Conservation (phyloP, 2,329 filamentous ascomycete genomes). For the Lecanosticta acicola region DNA sequence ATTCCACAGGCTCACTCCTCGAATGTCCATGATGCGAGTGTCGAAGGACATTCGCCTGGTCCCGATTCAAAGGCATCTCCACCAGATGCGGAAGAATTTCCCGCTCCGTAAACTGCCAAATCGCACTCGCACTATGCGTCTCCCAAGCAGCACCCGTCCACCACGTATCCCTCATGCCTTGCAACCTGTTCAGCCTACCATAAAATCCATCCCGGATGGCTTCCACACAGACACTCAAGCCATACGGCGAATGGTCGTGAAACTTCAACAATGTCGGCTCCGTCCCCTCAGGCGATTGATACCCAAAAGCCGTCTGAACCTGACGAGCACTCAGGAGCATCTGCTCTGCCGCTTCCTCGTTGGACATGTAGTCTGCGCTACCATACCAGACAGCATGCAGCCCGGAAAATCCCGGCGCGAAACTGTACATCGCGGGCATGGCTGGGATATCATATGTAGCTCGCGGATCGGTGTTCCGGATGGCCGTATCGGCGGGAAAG, state of each 20-base stretch:
- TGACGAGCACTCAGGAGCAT: constrained; percentile 10
- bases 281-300: not conserved
- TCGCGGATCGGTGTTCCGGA: constrained; percentile 15
- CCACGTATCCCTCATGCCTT: constrained; percentile 25
- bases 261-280: constrained; percentile 21
- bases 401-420: constrained; percentile 9
- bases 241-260: constrained; percentile 27
- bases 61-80: too few relatives aligned
- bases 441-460: constrained; percentile 16
- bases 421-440: constrained; percentile 14
- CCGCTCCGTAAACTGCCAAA: constrained; percentile 31
- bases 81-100: constrained; percentile 8
- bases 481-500: constrained; percentile 15
- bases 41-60: too few relatives aligned
- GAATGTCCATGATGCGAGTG: too few relatives aligned
- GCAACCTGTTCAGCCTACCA: constrained; percentile 21
- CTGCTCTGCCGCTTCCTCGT: constrained; percentile 11
- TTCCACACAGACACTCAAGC: constrained; percentile 21
- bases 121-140: constrained; percentile 27
- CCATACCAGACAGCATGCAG: constrained; percentile 11
- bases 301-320: constrained; percentile 3
- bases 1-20: too few relatives aligned
- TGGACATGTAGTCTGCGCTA: constrained; percentile 10
- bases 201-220: constrained; percentile 28
- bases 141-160: constrained; percentile 30